phyloP scores from a whole-genome alignment of 192 early-diverging fungal genomes.

The Chytriomyces hyalinus region DNA sequence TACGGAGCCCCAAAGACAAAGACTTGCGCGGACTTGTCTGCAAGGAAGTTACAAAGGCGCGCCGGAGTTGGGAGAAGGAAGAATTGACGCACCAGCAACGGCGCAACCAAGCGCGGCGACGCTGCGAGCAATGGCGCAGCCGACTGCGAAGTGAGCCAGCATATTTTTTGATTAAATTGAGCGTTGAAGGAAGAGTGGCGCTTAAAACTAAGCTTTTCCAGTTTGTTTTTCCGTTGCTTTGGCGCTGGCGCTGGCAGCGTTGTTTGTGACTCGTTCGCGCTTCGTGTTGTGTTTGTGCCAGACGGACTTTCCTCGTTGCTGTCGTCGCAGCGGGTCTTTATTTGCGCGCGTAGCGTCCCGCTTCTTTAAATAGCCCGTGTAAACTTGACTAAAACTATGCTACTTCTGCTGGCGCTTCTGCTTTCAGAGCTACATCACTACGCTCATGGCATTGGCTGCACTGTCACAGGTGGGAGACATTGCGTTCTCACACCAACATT shows the following conservation, averaged over 20 bases:
- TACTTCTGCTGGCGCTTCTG: too few species aligned
- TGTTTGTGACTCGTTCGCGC: too few species aligned
- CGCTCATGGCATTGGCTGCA: neutral
- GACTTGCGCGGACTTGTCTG: constrained; percentile 19
- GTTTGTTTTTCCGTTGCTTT: too few species aligned
- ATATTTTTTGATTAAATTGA: neutral
- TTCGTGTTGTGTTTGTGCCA: too few species aligned
- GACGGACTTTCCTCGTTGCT: too few species aligned
- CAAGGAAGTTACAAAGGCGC: neutral
- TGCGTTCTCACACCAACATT: neutral
- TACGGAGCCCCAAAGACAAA: constrained; percentile 28
- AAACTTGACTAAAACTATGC: too few species aligned
- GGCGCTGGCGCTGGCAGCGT: too few species aligned
- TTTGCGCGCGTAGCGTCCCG: too few species aligned
- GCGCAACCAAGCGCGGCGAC: constrained; percentile 1
- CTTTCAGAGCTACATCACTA: neutral
- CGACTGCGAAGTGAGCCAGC: neutral
- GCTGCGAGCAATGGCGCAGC: neutral
- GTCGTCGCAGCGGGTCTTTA: too few species aligned
- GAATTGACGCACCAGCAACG: neutral
- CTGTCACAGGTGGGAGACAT: neutral
- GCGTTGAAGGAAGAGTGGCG: too few species aligned
- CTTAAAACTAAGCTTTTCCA: too few species aligned
- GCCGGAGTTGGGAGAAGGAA: neutral
- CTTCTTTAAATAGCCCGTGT: too few species aligned